phyloP scores from a whole-genome alignment of 2,329 filamentous ascomycete genomes.

The Lasiodiplodia theobromae region DNA sequence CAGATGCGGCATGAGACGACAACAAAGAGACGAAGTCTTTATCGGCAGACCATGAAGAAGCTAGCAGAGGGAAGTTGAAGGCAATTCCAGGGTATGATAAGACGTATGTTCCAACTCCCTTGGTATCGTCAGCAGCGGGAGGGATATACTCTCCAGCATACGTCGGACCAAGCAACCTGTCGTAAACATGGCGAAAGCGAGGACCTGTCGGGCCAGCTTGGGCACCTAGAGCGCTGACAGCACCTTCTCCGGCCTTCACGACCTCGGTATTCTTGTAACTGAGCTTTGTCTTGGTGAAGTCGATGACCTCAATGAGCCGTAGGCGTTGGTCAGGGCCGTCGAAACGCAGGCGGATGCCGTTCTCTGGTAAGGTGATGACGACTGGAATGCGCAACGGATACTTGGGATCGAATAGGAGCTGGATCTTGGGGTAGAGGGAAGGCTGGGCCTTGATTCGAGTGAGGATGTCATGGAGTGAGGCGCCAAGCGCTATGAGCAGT shows the following conservation, averaged over 20 bases:
- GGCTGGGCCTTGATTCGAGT: conserved; percentile 89
- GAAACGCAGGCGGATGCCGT: conserved; percentile 89
- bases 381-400: conserved; percentile 79
- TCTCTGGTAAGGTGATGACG: conserved; percentile 77
- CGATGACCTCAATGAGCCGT: conserved; percentile 86
- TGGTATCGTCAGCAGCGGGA: conserved; percentile 60
- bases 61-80: conserved; percentile 84
- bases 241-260: conserved; percentile 63
- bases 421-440: conserved; percentile 80
- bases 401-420: conserved; percentile 79
- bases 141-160: conserved; percentile 92
- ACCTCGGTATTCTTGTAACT: conserved; percentile 84
- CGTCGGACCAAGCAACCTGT: conserved; percentile 89
- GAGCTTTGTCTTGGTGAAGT: conserved; percentile 85
- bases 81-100: conserved; percentile 94
- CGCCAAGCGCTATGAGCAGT: conserved; percentile 73
- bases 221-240: conserved; percentile 35
- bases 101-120: conserved; percentile 76
- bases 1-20: conserved; percentile 76
- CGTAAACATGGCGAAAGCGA: conserved; percentile 88
- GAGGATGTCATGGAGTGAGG: conserved; percentile 88
- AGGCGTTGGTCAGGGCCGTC: conserved; percentile 92
- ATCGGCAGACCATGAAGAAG: conserved; percentile 75
- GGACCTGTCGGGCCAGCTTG: conserved; percentile 63
- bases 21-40: conserved; percentile 86